These are phyloP conservation scores for Colletotrichum sp. DNA, from an alignment of 2,329 filamentous ascomycete species.

Conservation along the genomic window DNA sequence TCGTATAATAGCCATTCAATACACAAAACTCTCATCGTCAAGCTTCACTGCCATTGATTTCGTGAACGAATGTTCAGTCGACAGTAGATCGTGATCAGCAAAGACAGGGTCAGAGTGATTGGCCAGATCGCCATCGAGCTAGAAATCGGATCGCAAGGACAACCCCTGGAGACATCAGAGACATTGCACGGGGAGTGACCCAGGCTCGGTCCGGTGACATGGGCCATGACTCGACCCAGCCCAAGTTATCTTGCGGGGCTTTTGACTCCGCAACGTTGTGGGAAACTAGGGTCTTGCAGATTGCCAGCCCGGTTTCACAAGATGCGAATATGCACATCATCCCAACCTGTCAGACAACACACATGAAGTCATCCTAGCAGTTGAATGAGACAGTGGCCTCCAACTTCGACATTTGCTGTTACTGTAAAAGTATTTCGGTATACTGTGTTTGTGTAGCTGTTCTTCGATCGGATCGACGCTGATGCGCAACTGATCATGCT, in stretches of 20 bases:
- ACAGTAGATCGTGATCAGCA: neutral
- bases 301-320: neutral
- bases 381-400: neutral
- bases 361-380: neutral
- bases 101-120: neutral
- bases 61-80: neutral
- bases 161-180: neutral
- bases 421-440: neutral
- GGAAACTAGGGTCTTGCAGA: neutral
- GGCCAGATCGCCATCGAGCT: neutral
- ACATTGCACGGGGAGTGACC: neutral
- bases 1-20: neutral
- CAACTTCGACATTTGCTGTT: neutral
- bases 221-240: neutral
- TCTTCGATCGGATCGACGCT: neutral
- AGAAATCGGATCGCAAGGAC: neutral
- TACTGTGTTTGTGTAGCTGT: neutral
- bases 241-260: neutral
- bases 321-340: neutral
- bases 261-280: neutral
- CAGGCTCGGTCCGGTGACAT: neutral
- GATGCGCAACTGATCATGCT: neutral
- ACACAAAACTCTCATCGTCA: neutral
- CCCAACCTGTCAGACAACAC: neutral
- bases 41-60: neutral